Evolutionary conservation across 352 stramenopile species (phyloP), one percentile per base, ranked within the genome.

Genomic region (Saprolegnia parasitica): DNA sequence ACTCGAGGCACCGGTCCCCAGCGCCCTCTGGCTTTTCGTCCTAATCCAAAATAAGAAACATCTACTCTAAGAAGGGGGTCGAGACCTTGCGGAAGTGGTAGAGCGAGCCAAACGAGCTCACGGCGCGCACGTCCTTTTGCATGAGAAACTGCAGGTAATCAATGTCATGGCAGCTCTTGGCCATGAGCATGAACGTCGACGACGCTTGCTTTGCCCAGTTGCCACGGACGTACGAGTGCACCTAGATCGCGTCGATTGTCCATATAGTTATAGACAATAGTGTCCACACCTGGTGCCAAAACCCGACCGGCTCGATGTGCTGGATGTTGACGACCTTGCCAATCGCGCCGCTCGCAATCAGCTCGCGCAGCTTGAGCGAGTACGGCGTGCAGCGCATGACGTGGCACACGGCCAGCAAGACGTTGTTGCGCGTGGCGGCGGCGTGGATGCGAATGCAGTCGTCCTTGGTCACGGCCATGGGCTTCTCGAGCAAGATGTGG

Each of bases 111-210:
- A 74, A 74, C 20, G 63, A 72, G 10, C 13, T 24, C 23, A 74
- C 70, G 37, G 37, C 40, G 11, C 32, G 35, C 18, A 26, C 26
- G 18, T n/a, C n/a, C 35, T 72, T 72, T 26, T 58, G 63, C 47
- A 72, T 58, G 54, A 72, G 62, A 46, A 65, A 56, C 3, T 56
- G 49, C 9, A 74, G 57, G 39, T 70, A 56, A 42, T 74, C 70
- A 26, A 74, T 49, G 55, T 74, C 70, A 40, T 74, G 70, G 62
- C 70, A 74, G 62, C 70, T 72, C 70, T 74, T 74, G 47, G 70
- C 62, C 70, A 74, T 71, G 29, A 74, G 63, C 70, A 74, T 74
- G 61, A 74, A 74, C 29, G 54, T 67, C 35, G 61, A 50, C 8
- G 50, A 45, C 5, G 18, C 65, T 42, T 74, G 63, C 3, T 45